Evolutionary conservation across 139 green algal species (phyloP), one percentile per base, ranked within the genome.

Genomic region (Chlamydomonas urium): DNA sequence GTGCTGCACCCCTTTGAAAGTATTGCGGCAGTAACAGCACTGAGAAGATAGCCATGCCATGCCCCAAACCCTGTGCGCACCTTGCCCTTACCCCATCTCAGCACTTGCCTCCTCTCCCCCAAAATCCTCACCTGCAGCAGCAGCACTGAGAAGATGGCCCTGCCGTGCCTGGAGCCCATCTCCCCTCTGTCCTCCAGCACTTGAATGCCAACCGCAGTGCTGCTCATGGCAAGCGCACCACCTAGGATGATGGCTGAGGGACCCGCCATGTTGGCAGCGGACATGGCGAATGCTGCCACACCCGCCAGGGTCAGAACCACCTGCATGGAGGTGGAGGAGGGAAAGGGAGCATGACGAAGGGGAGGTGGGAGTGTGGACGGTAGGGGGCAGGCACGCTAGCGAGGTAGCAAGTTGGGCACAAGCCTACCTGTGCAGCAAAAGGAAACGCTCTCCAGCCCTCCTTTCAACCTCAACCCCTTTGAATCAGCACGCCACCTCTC

Each of bases 181-280:
- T 99, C 95, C 4, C 88, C 90, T 28, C 94, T 80, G 61, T 99
- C 95, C 69, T 96, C 86, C 33, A 99, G 81, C 45, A 63, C 53
- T 36, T 99, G 94, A 74, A 99, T 93, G 28, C 91, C 96, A 38
- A 99, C 94, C 3, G 96, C 96, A 6, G 96, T 99, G 66, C 91
- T 96, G 58, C 88, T 97, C 75, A 99, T 92, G 29, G 96, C 94
- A 59, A 99, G 81, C 1, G 90, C 92, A 31, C 89, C 89, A 28
- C 95, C 96, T 26, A 99, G 81, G 68, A 99, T 91, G 72, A 99
- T 92, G 65, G 91, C 87, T 0, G 69, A 84, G 0, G 93, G 85
- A 2, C 88, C 91, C 1, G 86, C 34, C 38, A 93, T 69, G 19
- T 81, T 81, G 17, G 78, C 73, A 6, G 93, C 24, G 0, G 69